Evolutionary conservation across 78 protist genomes (phyloP).

Genomic region (Thecamonas trahens): DNA sequence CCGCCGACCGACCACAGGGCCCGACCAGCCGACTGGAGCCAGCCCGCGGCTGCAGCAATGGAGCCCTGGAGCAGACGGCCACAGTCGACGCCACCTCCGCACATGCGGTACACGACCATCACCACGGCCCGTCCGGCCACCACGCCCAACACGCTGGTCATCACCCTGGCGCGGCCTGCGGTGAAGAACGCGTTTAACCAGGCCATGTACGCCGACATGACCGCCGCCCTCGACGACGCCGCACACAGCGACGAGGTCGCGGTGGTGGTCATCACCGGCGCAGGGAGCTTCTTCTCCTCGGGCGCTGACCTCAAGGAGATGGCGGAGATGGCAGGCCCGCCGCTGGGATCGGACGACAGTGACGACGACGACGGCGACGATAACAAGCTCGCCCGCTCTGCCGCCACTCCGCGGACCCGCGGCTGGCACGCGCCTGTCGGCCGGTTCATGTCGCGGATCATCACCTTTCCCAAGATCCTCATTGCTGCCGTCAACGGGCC

Average conservation of each 20-base stretch:
- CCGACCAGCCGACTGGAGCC: too few species aligned
- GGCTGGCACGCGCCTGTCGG: neutral
- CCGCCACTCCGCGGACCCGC: neutral
- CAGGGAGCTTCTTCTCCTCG: slow-evolving; percentile 21
- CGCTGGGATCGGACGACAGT: neutral
- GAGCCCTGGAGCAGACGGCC: too few species aligned
- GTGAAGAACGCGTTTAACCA: slow-evolving; percentile 7
- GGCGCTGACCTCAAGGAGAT: slow-evolving; percentile 12
- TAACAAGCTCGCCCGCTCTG: too few species aligned
- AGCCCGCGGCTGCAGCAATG: too few species aligned
- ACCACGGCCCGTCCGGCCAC: too few species aligned
- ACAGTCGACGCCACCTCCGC: too few species aligned
- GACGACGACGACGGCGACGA: neutral
- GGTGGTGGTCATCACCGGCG: slow-evolving; percentile 13
- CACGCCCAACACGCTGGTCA: too few species aligned
- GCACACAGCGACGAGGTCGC: neutral
- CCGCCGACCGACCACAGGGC: too few species aligned
- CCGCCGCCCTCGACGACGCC: neutral
- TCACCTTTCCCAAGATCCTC: slow-evolving; percentile 13
- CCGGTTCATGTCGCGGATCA: neutral
- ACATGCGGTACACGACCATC: too few species aligned
- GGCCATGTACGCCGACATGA: slow-evolving; percentile 2
- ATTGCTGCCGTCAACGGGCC: slow-evolving; percentile 34
- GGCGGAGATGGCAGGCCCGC: neutral
- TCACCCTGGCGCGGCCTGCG: slow-evolving; percentile 5